Evolutionary conservation across 2,329 filamentous ascomycete genomes (phyloP), one percentile per base, ranked within the genome.

Genomic region (Neonectria faginata): DNA sequence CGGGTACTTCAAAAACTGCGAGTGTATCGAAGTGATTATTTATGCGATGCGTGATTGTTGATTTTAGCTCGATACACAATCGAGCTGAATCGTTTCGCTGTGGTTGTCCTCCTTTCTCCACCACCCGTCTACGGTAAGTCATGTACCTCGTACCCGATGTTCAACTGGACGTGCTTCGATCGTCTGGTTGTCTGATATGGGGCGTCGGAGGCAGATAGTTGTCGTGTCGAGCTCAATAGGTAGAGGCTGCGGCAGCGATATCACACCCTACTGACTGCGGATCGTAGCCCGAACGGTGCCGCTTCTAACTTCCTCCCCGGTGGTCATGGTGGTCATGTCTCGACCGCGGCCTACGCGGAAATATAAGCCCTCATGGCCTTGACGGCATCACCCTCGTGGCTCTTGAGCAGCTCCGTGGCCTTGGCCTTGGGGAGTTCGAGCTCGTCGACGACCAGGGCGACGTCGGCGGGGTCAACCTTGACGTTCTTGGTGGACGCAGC

Each of bases 391-490:
- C 92, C 92, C 54, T 93, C 91, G 72, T 94, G 84, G 5, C 85
- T 82, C 77, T 89, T 90, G 5, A 96, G 83, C 55, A 95, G 78
- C 65, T 95, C 92, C 2, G 90, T 94, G 2, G 91, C 92, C 77
- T 90, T 93, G 2, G 81, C 71, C 78, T 92, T 94, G 1, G 86
- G 80, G 39, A 95, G 76, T 66, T 95, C 92, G 33, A 94, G 84
- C 76, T 94, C 86, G 52, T 92, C 88, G 12, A 91, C 90, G 77
- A 95, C 76, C 54, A 95, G 79, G 5, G 85, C 79, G 5, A 95
- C 90, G 77, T 95, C 91, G 3, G 86, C 88, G 6, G 87, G 79
- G 66, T 94, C 91, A 50, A 95, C 88, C 82, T 94, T 95, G 74
- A 94, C 86, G 74, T 86, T 86, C 80, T 87, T 89, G 67, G 82